Conservation (phyloP, 2,329 filamentous ascomycete species). For the Talaromyces sp. region DNA sequence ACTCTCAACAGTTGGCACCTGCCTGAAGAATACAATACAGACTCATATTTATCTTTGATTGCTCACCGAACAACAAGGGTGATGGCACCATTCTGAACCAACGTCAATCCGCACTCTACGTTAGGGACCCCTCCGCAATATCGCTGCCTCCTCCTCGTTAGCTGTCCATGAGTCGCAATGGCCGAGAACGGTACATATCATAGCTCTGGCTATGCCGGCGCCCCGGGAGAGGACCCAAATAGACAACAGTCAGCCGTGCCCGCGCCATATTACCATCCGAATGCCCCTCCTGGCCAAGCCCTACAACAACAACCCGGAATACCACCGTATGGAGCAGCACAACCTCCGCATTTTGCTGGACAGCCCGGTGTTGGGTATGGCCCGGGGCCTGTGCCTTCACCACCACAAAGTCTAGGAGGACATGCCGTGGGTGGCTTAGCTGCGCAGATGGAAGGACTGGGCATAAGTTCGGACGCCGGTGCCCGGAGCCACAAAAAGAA, state of each 20-base stretch:
- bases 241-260: slow-evolving; percentile 50
- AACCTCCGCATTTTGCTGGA: slow-evolving; percentile 23
- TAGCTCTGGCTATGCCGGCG: slow-evolving; percentile 30
- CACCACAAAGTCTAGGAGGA: slow-evolving; percentile 23
- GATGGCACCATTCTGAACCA: slow-evolving; percentile 15
- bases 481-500: slow-evolving; percentile 69
- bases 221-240: slow-evolving; percentile 48
- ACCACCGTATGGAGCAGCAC: slow-evolving; percentile 30
- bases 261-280: slow-evolving; percentile 49
- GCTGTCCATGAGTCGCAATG: slow-evolving; percentile 35
- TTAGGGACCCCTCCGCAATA: slow-evolving; percentile 10
- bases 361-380: slow-evolving; percentile 26
- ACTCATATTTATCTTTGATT: not conserved
- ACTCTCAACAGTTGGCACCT: not conserved
- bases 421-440: slow-evolving; percentile 38
- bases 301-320: slow-evolving; percentile 29
- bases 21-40: not conserved
- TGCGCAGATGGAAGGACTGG: slow-evolving; percentile 74
- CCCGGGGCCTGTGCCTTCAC: slow-evolving; percentile 22
- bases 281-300: slow-evolving; percentile 33
- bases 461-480: slow-evolving; percentile 51
- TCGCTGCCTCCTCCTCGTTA: slow-evolving; percentile 4
- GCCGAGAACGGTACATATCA: slow-evolving; percentile 40
- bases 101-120: not conserved
- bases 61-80: not conserved